Base-by-base conservation (phyloP, 2,329 filamentous ascomycete genomes). In the Talaromyces sp. region DNA sequence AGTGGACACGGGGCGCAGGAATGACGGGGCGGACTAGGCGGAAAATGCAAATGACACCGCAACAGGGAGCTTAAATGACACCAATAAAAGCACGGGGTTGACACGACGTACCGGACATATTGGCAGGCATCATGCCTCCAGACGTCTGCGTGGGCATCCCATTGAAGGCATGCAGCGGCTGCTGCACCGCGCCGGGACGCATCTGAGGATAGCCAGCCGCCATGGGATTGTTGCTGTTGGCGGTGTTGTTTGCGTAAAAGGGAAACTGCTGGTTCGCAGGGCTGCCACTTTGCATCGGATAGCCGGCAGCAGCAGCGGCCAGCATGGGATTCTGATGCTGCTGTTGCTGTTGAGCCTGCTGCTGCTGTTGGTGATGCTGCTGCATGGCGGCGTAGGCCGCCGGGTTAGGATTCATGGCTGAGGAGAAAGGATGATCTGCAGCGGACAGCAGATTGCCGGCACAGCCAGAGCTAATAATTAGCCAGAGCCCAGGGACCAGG, bases 81-180 rank as follows among this genome's bases (percentile, higher is more conserved):
- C 17, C 21, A 43, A 60, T 53, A 46, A 46, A 19, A 7, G 43
- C 3, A 35, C 32, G 17, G 14, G 49, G 17, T 14, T 29, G 19
- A 29, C 17, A 61, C 59, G 49, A 61, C 59, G 49, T 55, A 61
- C 59, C 59, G 31, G 72, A 69, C 59, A 72, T 75, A 27, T 70
- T 69, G 31, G 69, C 64, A 50, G 73, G 69, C 67, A 76, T 75
- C 71, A 76, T 74, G 65, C 69, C 68, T 70, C 73, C 73, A 49
- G 66, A 68, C 49, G 71, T 66, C 64, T 76, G 74, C 68, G 74
- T 27, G 54, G 71, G 67, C 64, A 74, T 69, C 55, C 68, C 65
- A 62, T 69, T 70, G 63, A 74, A 75, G 64, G 72, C 69, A 66
- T 73, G 72, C 62, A 68, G 68, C 27, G 29, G 43, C 26, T 61